phyloP scores from a whole-genome alignment of 768 basidiomycete genomes.

The Pleurotus salmoneostramineus region DNA sequence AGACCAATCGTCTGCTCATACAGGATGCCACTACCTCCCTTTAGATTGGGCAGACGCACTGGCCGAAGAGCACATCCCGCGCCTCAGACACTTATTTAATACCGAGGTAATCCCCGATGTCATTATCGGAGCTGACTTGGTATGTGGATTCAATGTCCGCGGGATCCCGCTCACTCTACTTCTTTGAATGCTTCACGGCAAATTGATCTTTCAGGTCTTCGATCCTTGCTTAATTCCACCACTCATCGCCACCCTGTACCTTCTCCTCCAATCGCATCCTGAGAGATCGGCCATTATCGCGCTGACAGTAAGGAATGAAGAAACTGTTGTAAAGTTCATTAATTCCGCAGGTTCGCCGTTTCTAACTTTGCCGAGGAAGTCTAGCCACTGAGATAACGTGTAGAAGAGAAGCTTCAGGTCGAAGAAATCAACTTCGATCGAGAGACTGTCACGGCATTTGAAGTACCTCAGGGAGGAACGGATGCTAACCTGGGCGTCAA shows the following conservation, averaged over 20 bases:
- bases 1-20: slow-evolving; percentile 57
- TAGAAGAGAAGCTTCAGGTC: slow-evolving; percentile 18
- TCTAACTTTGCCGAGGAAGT: neutral
- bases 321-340: slow-evolving; percentile 46
- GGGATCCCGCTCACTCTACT: neutral
- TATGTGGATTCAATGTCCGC: slow-evolving; percentile 15
- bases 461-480: slow-evolving; percentile 24
- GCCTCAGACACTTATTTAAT: slow-evolving; percentile 29
- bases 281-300: slow-evolving; percentile 40
- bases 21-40: slow-evolving; percentile 35
- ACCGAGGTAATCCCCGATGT: slow-evolving; percentile 47
- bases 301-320: slow-evolving; percentile 52
- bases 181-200: neutral
- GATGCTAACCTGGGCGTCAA: slow-evolving; percentile 34
- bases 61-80: slow-evolving; percentile 20
- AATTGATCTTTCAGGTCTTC: slow-evolving; percentile 46
- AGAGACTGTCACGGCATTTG: slow-evolving; percentile 17
- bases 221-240: slow-evolving; percentile 60
- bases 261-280: slow-evolving; percentile 33
- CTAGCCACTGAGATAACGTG: neutral
- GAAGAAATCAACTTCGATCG: slow-evolving; percentile 21
- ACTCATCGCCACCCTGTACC: slow-evolving; percentile 44
- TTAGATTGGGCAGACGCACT: slow-evolving; percentile 68
- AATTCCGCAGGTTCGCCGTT: slow-evolving; percentile 26
- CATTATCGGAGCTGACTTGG: slow-evolving; percentile 71